phyloP scores from a whole-genome alignment of 1,139 yeast species.

The Hemisphaericaspora xylanilytica region DNA sequence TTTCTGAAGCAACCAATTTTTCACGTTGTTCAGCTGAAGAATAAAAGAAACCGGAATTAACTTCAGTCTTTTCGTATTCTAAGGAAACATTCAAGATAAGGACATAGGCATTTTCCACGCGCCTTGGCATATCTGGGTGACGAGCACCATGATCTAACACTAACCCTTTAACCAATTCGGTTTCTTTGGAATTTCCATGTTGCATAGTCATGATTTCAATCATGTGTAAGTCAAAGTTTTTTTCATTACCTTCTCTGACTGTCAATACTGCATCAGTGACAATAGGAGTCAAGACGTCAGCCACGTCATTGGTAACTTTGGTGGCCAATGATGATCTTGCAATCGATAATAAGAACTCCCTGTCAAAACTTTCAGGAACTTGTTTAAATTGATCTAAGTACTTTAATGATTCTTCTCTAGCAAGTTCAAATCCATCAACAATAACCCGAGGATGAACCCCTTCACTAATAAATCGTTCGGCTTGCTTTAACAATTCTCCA shows the following conservation, averaged over 20 bases:
- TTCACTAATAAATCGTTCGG: conserved; percentile 86
- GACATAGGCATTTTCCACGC: conserved; percentile 78
- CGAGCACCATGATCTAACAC: conserved; percentile 98
- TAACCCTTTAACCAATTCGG: conserved; percentile 80
- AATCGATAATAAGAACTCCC: conserved; percentile 87
- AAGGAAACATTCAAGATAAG: conserved; percentile 89
- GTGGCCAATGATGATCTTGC: conserved; percentile 88
- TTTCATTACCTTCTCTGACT: conserved; percentile 50
- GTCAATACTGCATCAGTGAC: conserved; percentile 94
- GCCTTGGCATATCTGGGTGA: conserved; percentile 98
- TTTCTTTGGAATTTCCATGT: conserved; percentile 81
- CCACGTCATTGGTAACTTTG: conserved; percentile 72
- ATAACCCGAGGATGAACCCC: conserved; percentile 95
- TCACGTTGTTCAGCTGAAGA: conserved; percentile 96
- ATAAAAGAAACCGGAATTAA: conserved; percentile 93
- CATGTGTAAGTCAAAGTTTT: conserved; percentile 86
- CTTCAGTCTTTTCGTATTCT: conserved; percentile 98
- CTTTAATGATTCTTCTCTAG: conserved; percentile 71
- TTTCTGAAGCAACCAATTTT: conserved; percentile 88
- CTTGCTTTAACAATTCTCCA: conserved; percentile 92
- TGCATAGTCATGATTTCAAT: conserved; percentile 98
- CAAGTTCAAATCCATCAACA: conserved; percentile 92
- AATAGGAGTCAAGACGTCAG: conserved; percentile 84
- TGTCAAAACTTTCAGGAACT: conserved; percentile 54
- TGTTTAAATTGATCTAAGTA: conserved; percentile 61